These are phyloP conservation scores for Russula sp. DNA, from an alignment of 768 basidiomycete species.

Conservation along the genomic window DNA sequence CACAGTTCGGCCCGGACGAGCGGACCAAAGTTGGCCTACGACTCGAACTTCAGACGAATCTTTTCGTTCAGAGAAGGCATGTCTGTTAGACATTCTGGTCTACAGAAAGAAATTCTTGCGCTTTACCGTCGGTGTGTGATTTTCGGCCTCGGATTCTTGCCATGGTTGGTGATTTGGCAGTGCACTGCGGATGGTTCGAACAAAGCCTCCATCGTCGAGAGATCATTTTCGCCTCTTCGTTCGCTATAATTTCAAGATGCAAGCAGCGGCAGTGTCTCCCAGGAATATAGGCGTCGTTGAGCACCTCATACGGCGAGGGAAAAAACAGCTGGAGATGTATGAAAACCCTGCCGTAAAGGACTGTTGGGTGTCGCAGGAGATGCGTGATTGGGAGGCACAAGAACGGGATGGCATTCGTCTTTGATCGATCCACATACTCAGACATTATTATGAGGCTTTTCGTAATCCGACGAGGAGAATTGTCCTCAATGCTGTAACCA, in stretches of 20 bases:
- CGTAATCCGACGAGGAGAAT: not conserved
- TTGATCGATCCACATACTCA: not conserved
- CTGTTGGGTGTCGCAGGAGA: slow-evolving; percentile 65
- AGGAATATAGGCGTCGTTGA: slow-evolving; percentile 66
- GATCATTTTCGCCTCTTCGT: slow-evolving; percentile 62
- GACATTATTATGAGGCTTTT: not conserved
- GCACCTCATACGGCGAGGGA: slow-evolving; percentile 64
- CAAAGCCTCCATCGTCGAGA: slow-evolving; percentile 54
- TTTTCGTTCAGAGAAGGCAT: slow-evolving; percentile 21
- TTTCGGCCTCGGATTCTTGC: not conserved
- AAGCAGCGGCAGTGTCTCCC: slow-evolving; percentile 52
- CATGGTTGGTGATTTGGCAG: slow-evolving; percentile 31
- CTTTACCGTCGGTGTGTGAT: slow-evolving; percentile 46
- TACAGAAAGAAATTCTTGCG: slow-evolving; percentile 45
- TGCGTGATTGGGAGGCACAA: slow-evolving; percentile 54
- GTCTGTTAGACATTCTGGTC: slow-evolving; percentile 35
- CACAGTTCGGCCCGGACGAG: not conserved
- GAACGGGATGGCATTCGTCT: slow-evolving; percentile 14
- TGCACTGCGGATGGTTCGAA: slow-evolving; percentile 65
- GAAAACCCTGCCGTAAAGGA: slow-evolving; percentile 62
- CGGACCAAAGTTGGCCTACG: not conserved
- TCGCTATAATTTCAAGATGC: slow-evolving; percentile 61
- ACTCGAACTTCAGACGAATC: not conserved
- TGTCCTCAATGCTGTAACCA: not conserved
- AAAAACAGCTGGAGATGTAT: slow-evolving; percentile 60